Conservation (phyloP, 768 basidiomycete species). For the Mycena haematopus region DNA sequence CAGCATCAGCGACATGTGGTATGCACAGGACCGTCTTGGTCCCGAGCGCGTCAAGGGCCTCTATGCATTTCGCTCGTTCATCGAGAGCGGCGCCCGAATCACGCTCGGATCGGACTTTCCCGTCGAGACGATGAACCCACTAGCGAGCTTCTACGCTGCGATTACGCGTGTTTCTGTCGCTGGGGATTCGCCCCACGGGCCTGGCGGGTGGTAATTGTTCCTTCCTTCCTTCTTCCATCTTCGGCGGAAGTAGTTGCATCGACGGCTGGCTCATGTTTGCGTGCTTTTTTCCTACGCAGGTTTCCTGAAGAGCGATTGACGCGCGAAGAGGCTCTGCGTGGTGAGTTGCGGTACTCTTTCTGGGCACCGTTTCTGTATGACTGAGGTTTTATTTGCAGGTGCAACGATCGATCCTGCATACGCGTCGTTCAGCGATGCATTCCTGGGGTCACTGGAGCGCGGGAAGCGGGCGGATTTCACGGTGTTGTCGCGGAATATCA, state of each 20-base stretch:
- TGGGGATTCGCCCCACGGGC: constrained; percentile 86
- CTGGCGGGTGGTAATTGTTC: constrained; percentile 73
- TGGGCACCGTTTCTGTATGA: no score
- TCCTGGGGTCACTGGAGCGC: constrained; percentile 70
- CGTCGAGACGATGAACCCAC: constrained; percentile 88
- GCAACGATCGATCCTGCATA: constrained; percentile 92
- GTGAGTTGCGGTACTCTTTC: constrained; percentile 38
- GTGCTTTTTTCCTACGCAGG: constrained; percentile 48
- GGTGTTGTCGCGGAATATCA: constrained; percentile 80
- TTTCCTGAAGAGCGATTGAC: constrained; percentile 77
- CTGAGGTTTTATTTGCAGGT: constrained; percentile 44
- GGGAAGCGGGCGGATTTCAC: constrained; percentile 93
- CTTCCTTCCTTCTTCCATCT: not conserved
- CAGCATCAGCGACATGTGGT: constrained; percentile 91
- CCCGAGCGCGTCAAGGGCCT: constrained; percentile 83
- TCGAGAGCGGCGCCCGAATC: constrained; percentile 71
- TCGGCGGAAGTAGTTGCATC: no score
- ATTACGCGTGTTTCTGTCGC: constrained; percentile 73
- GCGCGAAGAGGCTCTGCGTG: constrained; percentile 80
- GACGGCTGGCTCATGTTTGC: no score
- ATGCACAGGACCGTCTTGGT: constrained; percentile 85
- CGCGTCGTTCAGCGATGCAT: constrained; percentile 78
- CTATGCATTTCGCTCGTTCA: constrained; percentile 85
- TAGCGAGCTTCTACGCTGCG: constrained; percentile 90
- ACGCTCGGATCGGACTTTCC: constrained; percentile 95